Base-by-base conservation (phyloP, 768 basidiomycete genomes). In the Rhizopogon vinicolor region DNA sequence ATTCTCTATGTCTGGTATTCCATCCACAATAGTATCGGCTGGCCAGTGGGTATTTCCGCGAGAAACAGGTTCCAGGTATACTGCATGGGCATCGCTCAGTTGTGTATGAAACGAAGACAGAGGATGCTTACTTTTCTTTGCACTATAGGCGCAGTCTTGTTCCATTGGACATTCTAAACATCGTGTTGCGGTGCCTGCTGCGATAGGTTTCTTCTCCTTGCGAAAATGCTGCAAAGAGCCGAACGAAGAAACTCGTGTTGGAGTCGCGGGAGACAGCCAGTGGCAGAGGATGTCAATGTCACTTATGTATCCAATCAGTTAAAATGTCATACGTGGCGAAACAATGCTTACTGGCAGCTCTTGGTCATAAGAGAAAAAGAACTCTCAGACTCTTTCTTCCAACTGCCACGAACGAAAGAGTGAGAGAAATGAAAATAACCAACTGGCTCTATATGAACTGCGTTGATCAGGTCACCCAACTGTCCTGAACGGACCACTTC, bases 381-480 rank as follows among this genome's bases (percentile, higher is more conserved):
- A 61, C 88, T 87, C 6, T 77, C 72, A 3, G 73, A 69, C 65
- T 94, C 88, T 25, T 75, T 82, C 3, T 75, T 69, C 93, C 93
- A 95, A 65, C 86, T 86, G 2, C 84, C 93, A 35, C 93, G 82
- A 31, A 95, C 93, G 63, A 83, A 95, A 0, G 89, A 91, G 68
- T 95, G 93, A 2, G 92, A 89, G 69, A 94, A 94, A 68, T 94
- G 93, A 63, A 79, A 91, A 64, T 91, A 85, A 5, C 90, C 92
- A 1, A 93, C 84, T 0, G 93, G 93, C 63, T 95, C 93, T 53
- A 93, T 73, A 54, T 93, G 92, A 19, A 89, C 87, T 10, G 83
- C 78, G 59, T 95, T 95, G 64, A 95, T 76, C 29, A 93, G 83
- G 49, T 85, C 80, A 1, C 93, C 93, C 0, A 95, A 78, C 13